phyloP scores from a whole-genome alignment of 805 yeast species.

The Ogataea salicorniae region DNA sequence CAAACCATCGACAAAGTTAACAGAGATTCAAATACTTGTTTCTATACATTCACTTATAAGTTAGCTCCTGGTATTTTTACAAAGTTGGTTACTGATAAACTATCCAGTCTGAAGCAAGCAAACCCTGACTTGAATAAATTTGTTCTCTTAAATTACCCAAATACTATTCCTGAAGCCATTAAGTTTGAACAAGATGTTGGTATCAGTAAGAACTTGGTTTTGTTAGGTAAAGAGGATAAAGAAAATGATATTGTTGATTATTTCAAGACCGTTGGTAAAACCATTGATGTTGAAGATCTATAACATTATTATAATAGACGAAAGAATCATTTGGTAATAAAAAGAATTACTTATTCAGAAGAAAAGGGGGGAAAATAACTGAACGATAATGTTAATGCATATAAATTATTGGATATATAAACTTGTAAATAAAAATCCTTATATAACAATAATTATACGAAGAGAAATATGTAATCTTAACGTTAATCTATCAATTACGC shows the following conservation, averaged over 20 bases:
- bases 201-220: conserved; percentile 37
- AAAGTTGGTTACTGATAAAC: conserved; percentile 39
- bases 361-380: too few relatives aligned
- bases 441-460: not conserved
- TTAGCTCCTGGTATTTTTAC: conserved; percentile 44
- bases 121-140: conserved; percentile 40
- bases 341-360: too few relatives aligned
- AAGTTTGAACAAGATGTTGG: conserved; percentile 70
- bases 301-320: conserved; percentile 1
- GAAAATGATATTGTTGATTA: conserved; percentile 56
- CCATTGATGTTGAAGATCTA: conserved; percentile 20
- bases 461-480: not conserved
- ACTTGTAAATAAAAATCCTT: not conserved
- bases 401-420: not conserved
- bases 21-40: conserved; percentile 24
- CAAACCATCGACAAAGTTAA: conserved; percentile 31
- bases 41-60: conserved; percentile 27
- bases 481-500: conserved; percentile 6
- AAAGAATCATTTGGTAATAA: too few relatives aligned
- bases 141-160: conserved; percentile 55
- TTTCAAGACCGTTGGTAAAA: conserved; percentile 62
- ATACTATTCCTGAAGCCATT: conserved; percentile 57
- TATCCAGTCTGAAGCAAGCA: conserved; percentile 19
- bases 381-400: not conserved
- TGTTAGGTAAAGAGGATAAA: conserved; percentile 24